Evolutionary conservation across 2,329 filamentous ascomycete species (phyloP), one percentile per base, ranked within the genome.

Genomic region (Metarhizium guizhouense): DNA sequence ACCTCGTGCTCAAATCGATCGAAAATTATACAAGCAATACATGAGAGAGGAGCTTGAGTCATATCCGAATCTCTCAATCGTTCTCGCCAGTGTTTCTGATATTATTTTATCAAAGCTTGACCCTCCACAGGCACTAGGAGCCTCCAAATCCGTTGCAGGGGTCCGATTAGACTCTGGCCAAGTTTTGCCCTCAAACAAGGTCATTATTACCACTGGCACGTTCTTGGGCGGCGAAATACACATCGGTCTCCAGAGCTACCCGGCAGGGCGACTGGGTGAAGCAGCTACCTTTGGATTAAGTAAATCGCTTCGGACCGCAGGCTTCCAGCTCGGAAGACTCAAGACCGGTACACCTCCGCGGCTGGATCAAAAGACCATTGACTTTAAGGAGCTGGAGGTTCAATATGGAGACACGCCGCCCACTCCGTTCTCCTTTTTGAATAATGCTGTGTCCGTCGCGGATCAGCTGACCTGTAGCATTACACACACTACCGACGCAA

Each of bases 161-260:
- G 87, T 99, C 13, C 79, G 88, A 57, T 76, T 99, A 38, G 93
- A 96, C 68, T 90, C 88, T 50, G 94, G 94, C 34, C 86, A 95
- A 68, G 76, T 95, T 16, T 81, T 99, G 60, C 81, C 85, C 1
- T 89, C 93, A 1, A 83, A 80, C 50, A 85, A 86, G 59, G 92
- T 97, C 40, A 82, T 99, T 29, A 96, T 99, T 62, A 97, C 94
- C 0, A 99, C 94, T 0, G 94, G 94, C 0, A 99, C 94, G 0
- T 99, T 99, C 66, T 73, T 99, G 5, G 88, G 93, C 11, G 94
- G 92, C 18, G 94, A 99, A 71, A 99, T 99, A 59, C 94, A 99
- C 64, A 95, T 99, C 59, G 94, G 91, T 0, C 74, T 97, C 7
- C 82, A 95, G 54, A 81, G 80, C 3, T 96, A 84, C 66, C 92